Percentiles rank a stretch among this genome's conserved stretches.
Conservation (phyloP, 345 rosid species). For the Moricandia arvensis region DNA sequence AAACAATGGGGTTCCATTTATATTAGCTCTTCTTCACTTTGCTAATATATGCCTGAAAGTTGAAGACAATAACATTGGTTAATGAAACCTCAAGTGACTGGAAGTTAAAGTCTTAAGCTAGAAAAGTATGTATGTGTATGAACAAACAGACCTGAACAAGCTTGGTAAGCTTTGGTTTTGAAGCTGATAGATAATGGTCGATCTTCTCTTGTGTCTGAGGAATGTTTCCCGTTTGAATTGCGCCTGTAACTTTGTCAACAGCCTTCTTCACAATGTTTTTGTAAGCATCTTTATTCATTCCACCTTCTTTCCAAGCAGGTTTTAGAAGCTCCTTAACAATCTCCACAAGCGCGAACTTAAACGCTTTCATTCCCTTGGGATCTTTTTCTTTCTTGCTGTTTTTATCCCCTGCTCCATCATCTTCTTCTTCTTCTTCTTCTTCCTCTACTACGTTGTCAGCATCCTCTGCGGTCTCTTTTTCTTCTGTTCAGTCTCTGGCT, state of each 20-base stretch:
- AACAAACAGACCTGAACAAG: conserved; percentile 75
- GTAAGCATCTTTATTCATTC: conserved; percentile 79
- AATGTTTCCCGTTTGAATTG: conserved; percentile 64
- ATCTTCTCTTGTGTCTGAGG: conserved; percentile 96
- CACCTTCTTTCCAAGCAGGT: conserved; percentile 96
- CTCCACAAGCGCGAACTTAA: conserved; percentile 89
- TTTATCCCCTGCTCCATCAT: conserved; percentile 37
- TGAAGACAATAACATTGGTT: not conserved
- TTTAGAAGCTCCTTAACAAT: conserved; percentile 87
- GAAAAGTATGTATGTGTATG: not conserved
- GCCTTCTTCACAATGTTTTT: conserved; percentile 95
- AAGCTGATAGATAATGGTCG: conserved; percentile 73
- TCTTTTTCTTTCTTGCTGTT: conserved; percentile 70
- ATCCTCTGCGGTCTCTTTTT: conserved; percentile 24
- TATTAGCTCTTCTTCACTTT: conserved; percentile 35
- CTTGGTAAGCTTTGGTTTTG: conserved; percentile 86
- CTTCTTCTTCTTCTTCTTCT: conserved; percentile 35
- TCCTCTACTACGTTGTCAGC: conserved; percentile 49
- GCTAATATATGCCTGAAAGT: conserved; percentile 36
- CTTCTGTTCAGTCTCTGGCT: conserved; percentile 38
- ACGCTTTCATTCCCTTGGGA: conserved; percentile 63
- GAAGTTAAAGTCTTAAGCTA: not conserved
- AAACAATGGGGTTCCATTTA: not conserved
- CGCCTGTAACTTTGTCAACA: conserved; percentile 83
- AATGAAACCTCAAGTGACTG: conserved; percentile 5